Evolutionary conservation across 2,329 filamentous ascomycete species (phyloP).

Genomic region (Emergomyces pasteurianus): DNA sequence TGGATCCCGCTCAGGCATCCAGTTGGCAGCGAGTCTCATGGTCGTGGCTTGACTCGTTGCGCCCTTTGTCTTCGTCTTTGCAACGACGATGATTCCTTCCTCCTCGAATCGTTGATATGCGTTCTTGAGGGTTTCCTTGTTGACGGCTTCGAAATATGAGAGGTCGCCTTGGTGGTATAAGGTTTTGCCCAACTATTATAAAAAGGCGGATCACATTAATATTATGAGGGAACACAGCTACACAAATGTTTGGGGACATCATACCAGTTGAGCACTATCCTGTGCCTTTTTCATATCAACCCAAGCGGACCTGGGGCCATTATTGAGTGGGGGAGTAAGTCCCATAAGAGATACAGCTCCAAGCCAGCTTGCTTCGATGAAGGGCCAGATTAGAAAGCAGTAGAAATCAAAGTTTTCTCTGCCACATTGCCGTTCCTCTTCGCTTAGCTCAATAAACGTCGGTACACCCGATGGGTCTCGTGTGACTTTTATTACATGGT

Average conservation of each 20-base stretch:
- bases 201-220: slow-evolving; percentile 5
- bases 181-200: slow-evolving; percentile 72
- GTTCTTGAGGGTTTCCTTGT: slow-evolving; percentile 95
- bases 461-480: slow-evolving; percentile 42
- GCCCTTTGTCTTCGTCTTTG: slow-evolving; percentile 52
- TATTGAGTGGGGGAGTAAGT: slow-evolving; percentile 55
- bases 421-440: slow-evolving; percentile 62
- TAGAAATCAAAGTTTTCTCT: slow-evolving; percentile 98
- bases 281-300: slow-evolving; percentile 67
- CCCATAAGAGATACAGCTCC: slow-evolving; percentile 81
- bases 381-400: slow-evolving; percentile 97
- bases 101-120: slow-evolving; percentile 79
- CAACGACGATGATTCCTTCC: slow-evolving; percentile 71
- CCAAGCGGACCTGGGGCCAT: slow-evolving; percentile 56
- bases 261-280: slow-evolving; percentile 65
- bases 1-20: slow-evolving; percentile 57
- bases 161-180: slow-evolving; percentile 95
- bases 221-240: not conserved
- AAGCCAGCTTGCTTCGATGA: slow-evolving; percentile 89
- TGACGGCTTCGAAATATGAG: slow-evolving; percentile 94
- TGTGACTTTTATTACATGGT: slow-evolving; percentile 61
- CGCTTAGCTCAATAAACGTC: slow-evolving; percentile 62
- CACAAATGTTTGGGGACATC: slow-evolving; percentile 16
- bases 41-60: slow-evolving; percentile 20
- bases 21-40: slow-evolving; percentile 60